phyloP scores from a whole-genome alignment of 2,329 filamentous ascomycete genomes.

The Sporothrix curviconia region DNA sequence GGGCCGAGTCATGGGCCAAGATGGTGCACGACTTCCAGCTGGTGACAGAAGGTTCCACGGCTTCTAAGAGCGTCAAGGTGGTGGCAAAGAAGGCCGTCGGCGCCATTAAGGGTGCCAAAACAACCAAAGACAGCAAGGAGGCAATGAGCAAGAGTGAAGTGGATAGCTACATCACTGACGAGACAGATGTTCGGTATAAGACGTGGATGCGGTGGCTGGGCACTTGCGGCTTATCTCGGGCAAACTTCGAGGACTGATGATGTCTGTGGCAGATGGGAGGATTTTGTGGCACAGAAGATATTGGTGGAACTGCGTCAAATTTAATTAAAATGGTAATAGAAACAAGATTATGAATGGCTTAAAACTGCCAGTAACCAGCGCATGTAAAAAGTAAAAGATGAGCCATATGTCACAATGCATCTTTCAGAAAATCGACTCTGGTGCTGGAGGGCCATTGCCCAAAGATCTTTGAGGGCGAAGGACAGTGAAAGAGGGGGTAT shows the following conservation, averaged over 20 bases:
- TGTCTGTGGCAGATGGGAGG: not conserved
- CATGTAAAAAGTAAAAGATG: too few relatives aligned
- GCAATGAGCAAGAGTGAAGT: not conserved
- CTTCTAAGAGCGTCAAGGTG: not conserved
- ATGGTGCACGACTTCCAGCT: conserved; percentile 8
- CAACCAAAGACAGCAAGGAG: not conserved
- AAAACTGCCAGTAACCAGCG: too few relatives aligned
- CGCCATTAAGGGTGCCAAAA: not conserved
- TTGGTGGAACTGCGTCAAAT: too few relatives aligned
- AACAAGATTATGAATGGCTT: not conserved
- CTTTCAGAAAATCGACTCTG: too few relatives aligned
- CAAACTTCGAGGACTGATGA: not conserved
- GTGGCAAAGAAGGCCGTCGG: not conserved
- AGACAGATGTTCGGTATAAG: not conserved
- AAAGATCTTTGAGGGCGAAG: not conserved
- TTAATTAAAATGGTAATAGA: not conserved
- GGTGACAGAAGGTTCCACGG: not conserved
- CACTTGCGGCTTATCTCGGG: not conserved
- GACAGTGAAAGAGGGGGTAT: not conserved
- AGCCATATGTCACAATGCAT: too few relatives aligned
- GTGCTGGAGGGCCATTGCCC: conserved; percentile 7
- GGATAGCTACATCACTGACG: too few relatives aligned
- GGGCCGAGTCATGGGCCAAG: conserved; percentile 43
- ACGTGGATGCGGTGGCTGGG: not conserved
- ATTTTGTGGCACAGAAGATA: not conserved